Evolutionary conservation across 352 stramenopile species (phyloP), one percentile per base, ranked within the genome.

Genomic region (Phytophthora constricta): DNA sequence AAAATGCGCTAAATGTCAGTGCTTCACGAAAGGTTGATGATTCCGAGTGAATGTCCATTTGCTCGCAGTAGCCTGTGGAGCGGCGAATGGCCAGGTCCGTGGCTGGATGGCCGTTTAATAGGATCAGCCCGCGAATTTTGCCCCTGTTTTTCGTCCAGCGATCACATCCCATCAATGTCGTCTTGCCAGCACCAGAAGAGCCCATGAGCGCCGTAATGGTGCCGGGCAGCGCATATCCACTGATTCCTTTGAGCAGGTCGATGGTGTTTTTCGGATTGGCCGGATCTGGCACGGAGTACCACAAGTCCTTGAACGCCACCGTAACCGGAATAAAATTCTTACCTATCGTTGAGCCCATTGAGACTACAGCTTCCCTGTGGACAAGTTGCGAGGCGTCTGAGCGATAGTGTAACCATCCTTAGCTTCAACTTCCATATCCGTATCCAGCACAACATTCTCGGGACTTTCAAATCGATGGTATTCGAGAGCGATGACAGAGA

Each of bases 131-230:
- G 19, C 68, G 70, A 42, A 98, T 90, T 10, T 50, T 82, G 25
- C 96, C 95, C 79, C 80, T 8, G 79, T 95, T 75, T 98, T 98
- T 33, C 95, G 80, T 14, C 96, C 78, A 2, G 95, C 91, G 47
- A 99, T 92, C 4, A 98, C 93, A 72, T 98, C 93, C n/a, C 69
- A 98, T 91, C 9, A 98, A 76, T 5, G 96, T 98, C 14, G 94
- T 98, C 73, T 98, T 98, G 2, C 94, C 92, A 23, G 89, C 85
- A 46, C 88, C 87, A 2, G 77, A 86, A 0, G 68, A 70, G 1
- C 86, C 86, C 79, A 91, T 91, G 26, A 93, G 63, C 0, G 84
- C 84, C 0, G 80, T 87, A 25, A 91, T 74, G 1, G 63, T 71
- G 1, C 84, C 77, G 0, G 85, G 85, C 2, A 42, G 22, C 2